Base-by-base conservation (phyloP, 495 filamentous ascomycete genomes). In the Melanomma pulvis-pyrius region DNA sequence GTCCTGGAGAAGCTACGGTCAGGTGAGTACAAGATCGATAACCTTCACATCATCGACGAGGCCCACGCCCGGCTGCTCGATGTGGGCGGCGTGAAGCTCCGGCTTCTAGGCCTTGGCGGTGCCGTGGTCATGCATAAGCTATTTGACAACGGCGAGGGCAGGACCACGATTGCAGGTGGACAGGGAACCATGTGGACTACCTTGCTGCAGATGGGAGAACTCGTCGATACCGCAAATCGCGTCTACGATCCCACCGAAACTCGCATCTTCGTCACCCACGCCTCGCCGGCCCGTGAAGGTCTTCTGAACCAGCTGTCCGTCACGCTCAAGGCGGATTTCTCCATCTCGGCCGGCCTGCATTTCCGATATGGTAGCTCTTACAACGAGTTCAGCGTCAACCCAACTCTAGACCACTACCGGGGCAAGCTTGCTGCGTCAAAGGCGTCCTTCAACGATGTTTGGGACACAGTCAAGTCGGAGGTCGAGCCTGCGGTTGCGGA, bases 121-220 rank as follows among this genome's bases (percentile, higher is more conserved):
- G 96, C 96, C 0, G 93, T 99, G 0, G 96, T 99, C 26, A 99
- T 99, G 96, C 96, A 99, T 82, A 99, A 99, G 82, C 86, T 99
- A 9, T 99, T 99, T 74, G 96, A 99, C 75, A 99, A 98, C 71
- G 96, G 96, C 29, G 96, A 99, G 73, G 96, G 96, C 56, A 87
- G 92, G 75, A 99, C 96, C 32, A 98, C 96, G 0, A 98, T 99
- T 76, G 94, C 96, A 25, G 96, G 96, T 72, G 96, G 96, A 25
- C 96, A 98, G 76, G 96, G 96, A 44, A 99, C 96, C 7, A 99
- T 99, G 96, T 99, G 96, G 96, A 98, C 96, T 9, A 99, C 96
- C 1, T 79, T 99, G 26, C 77, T 99, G 64, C 96, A 99, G 78
- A 98, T 99, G 91, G 96, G 96, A 52, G 96, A 99, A 79, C 82